A percentile compares a stretch with the other conserved stretches of the same genome.
These are phyloP conservation scores for Fusarium veterinarium DNA, from an alignment of 2,329 filamentous ascomycete species.

Conservation along the genomic window DNA sequence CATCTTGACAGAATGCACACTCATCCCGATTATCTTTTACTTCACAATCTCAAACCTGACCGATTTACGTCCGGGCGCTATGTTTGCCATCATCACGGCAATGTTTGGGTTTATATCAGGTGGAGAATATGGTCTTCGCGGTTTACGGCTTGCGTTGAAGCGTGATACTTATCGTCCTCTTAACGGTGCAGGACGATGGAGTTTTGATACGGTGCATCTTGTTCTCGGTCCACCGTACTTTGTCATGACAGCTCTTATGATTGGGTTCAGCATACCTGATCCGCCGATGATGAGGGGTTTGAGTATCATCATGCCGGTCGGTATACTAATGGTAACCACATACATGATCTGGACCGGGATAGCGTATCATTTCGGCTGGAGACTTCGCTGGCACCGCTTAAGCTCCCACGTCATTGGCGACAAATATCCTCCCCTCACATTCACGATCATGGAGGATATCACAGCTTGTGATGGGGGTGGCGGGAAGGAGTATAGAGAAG, in stretches of 20 bases:
- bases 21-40: constrained; percentile 59
- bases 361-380: constrained; percentile 23
- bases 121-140: constrained; percentile 53
- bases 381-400: constrained; percentile 10
- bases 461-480: constrained; percentile 27
- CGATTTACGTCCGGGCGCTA: constrained; percentile 35
- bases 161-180: constrained; percentile 17
- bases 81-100: constrained; percentile 60
- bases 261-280: constrained; percentile 31
- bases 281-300: constrained; percentile 28
- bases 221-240: constrained; percentile 27
- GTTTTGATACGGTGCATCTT: constrained; percentile 27
- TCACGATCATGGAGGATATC: constrained; percentile 30
- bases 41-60: constrained; percentile 54
- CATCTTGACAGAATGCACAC: constrained; percentile 39
- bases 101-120: constrained; percentile 60
- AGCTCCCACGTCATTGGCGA: constrained; percentile 23
- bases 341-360: constrained; percentile 34
- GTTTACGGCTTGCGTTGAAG: constrained; percentile 17
- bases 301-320: constrained; percentile 33
- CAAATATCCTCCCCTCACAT: constrained; percentile 17
- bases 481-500: constrained; percentile 21
- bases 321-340: constrained; percentile 27
- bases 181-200: constrained; percentile 18
- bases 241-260: constrained; percentile 35